Conservation (phyloP, 192 early-diverging fungal species). For the Powellomyces hirtus region DNA sequence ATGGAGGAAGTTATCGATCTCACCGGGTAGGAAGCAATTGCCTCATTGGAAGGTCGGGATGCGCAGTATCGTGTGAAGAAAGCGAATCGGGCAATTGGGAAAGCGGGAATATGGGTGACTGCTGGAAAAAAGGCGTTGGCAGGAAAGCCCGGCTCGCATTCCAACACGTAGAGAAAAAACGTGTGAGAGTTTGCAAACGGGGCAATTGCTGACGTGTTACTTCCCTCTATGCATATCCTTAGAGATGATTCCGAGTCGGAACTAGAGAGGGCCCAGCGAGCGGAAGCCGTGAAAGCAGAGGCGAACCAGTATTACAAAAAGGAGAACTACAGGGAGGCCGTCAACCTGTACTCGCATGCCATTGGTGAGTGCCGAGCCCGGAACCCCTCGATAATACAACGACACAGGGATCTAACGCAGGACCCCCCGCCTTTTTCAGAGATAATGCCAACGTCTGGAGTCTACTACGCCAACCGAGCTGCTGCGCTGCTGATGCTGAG, state of each 20-base stretch:
- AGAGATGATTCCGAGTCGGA: background rate
- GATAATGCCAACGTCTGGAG: conserved; percentile 56
- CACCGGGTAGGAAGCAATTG: background rate
- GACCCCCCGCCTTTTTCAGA: conserved; percentile 25
- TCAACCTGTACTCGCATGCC: conserved; percentile 65
- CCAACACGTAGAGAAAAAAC: background rate
- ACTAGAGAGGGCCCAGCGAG: conserved; percentile 14
- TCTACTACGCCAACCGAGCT: conserved; percentile 74
- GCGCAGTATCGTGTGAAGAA: too few relatives aligned
- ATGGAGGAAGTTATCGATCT: conserved; percentile 8
- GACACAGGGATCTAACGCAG: too few relatives aligned
- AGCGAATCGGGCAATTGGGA: too few relatives aligned
- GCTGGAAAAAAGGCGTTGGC: background rate
- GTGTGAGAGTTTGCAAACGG: background rate
- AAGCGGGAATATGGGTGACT: background rate
- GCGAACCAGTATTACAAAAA: conserved; percentile 71
- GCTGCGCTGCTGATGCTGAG: conserved; percentile 73
- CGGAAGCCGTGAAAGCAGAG: conserved; percentile 67
- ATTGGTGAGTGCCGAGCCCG: conserved; percentile 57
- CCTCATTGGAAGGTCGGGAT: background rate
- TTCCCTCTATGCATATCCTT: background rate
- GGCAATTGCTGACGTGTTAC: background rate
- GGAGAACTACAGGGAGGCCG: conserved; percentile 66
- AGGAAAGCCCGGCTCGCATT: background rate
- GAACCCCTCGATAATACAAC: background rate